Evolutionary conservation across 2,329 filamentous ascomycete species (phyloP).

Genomic region (Pseudogymnoascus sp.): DNA sequence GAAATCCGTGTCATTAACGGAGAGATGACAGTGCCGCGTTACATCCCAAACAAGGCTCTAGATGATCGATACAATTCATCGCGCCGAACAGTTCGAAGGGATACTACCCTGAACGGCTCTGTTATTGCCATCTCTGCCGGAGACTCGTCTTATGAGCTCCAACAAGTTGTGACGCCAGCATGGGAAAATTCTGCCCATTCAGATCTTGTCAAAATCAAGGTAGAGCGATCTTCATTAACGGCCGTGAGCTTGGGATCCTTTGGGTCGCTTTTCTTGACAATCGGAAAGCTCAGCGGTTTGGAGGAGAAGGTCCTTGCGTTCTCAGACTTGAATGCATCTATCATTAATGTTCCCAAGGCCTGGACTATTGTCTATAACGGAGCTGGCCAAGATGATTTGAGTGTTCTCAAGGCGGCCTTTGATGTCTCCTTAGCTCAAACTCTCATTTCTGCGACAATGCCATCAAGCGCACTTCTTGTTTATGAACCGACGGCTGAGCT

Average conservation of each 20-base stretch:
- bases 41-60: neutral
- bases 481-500: conserved; percentile 7
- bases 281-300: neutral
- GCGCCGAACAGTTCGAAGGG: neutral
- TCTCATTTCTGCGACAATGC: conserved; percentile 6
- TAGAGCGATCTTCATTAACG: neutral
- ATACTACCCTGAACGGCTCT: neutral
- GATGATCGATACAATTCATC: conserved; percentile 9
- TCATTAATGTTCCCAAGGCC: conserved; percentile 6
- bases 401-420: neutral
- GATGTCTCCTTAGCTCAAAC: conserved; percentile 3
- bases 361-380: conserved; percentile 1
- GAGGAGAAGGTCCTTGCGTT: conserved; percentile 10
- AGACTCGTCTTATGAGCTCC: neutral
- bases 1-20: conserved; percentile 3
- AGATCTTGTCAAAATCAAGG: neutral
- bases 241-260: conserved; percentile 7
- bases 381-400: neutral
- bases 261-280: conserved; percentile 8
- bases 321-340: conserved; percentile 3
- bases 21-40: neutral
- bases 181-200: neutral
- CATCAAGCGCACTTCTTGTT: neutral
- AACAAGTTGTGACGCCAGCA: neutral
- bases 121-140: neutral